phyloP scores from a whole-genome alignment of 202 grass and related monocot species.

The Panicum hallii region DNA sequence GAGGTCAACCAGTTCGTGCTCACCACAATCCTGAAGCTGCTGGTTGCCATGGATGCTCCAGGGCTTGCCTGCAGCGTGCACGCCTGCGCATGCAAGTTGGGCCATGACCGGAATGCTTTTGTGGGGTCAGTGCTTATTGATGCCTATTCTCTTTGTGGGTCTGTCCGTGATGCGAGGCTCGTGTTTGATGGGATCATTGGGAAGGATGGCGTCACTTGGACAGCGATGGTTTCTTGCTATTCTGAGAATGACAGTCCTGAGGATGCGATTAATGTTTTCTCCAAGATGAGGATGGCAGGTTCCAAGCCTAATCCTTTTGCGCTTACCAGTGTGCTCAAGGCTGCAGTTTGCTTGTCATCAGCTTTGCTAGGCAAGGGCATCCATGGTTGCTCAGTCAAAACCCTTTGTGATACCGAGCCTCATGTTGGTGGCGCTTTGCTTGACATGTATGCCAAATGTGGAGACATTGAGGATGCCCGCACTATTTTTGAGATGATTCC shows the following conservation, averaged over 20 bases:
- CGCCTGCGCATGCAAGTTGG: conserved; percentile 49
- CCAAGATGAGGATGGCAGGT: conserved; percentile 54
- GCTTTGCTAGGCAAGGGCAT: conserved; percentile 56
- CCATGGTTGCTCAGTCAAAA: conserved; percentile 62
- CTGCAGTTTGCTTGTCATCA: conserved; percentile 51
- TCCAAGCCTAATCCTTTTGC: conserved; percentile 56
- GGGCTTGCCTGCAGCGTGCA: conserved; percentile 50
- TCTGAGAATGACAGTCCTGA: conserved; percentile 50
- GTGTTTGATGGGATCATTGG: conserved; percentile 53
- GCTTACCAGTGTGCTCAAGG: conserved; percentile 58
- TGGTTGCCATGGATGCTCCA: conserved; percentile 45
- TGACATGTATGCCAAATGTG: conserved; percentile 80
- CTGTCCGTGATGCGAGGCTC: conserved; percentile 44
- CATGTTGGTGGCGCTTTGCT: conserved; percentile 66
- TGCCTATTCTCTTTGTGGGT: conserved; percentile 54
- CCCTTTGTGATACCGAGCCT: conserved; percentile 50
- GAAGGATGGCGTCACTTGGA: conserved; percentile 66
- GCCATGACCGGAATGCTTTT: conserved; percentile 57
- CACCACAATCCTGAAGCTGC: conserved; percentile 60
- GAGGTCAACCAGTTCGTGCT: conserved; percentile 75
- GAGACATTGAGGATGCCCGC: conserved; percentile 57
- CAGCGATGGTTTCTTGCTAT: conserved; percentile 71
- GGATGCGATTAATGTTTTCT: conserved; percentile 48
- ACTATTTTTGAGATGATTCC: conserved; percentile 60
- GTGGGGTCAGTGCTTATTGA: conserved; percentile 56